Conservation (phyloP, 202 grass and related monocot genomes). For the Carex sylvatica region DNA sequence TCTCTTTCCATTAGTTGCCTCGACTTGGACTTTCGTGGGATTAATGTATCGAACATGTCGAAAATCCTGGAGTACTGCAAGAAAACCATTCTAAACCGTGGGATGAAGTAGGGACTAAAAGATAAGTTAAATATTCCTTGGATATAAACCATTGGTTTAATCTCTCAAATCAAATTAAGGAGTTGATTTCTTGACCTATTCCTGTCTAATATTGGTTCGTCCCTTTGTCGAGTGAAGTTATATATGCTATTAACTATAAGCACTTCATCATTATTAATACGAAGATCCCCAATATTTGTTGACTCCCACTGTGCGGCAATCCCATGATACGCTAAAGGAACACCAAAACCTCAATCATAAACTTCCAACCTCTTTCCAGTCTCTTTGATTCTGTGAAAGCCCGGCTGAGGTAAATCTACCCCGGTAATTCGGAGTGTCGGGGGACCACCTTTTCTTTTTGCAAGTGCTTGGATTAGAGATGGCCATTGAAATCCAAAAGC, state of each 20-base stretch:
- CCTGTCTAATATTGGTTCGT: background rate
- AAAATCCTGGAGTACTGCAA: conserved; percentile 43
- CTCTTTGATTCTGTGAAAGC: too few species aligned
- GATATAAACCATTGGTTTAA: conserved; percentile 34
- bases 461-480: too few species aligned
- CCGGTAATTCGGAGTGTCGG: too few species aligned
- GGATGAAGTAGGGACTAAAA: conserved; percentile 47
- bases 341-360: conserved; percentile 52
- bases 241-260: conserved; percentile 51
- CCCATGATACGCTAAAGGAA: conserved; percentile 53
- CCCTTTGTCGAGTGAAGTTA: background rate
- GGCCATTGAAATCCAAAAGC: too few species aligned
- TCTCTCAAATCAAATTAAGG: conserved; percentile 25
- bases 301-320: conserved; percentile 53
- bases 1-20: conserved; percentile 45
- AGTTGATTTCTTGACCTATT: conserved; percentile 36
- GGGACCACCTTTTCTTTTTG: too few species aligned
- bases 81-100: conserved; percentile 51
- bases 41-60: conserved; percentile 44
- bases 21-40: conserved; percentile 29
- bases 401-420: too few species aligned
- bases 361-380: too few species aligned
- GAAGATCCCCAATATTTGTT: conserved; percentile 39
- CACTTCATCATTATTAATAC: conserved; percentile 50
- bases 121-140: conserved; percentile 35